Conservation (phyloP, 176 grass and related monocot genomes). For the sorghum (Sorghum bicolor) region Sorghum_bicolor_NCBIv3 NC_012873.2:19793001-19793500, state of each 20-base stretch:
- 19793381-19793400: not conserved
- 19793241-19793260: not conserved
- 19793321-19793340: constrained; percentile 5
- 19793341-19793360: not conserved
- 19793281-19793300: constrained; percentile 38
- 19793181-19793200: not conserved
- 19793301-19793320: constrained; percentile 31
- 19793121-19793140: not conserved
- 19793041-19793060: not conserved
- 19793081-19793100: not conserved
- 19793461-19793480: not conserved
- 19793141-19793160: not conserved
- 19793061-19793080: not conserved
- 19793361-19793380: not conserved
- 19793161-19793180: not conserved
- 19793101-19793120: not conserved
- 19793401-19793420: not conserved
- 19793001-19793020: too few species aligned
- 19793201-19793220: not conserved
- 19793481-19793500: constrained; percentile 4
- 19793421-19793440: not conserved
- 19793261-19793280: constrained; percentile 17
- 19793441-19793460: not conserved
- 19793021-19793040: too few species aligned
- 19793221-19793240: not conserved